A percentile compares a stretch with the other conserved stretches of the same genome.
These are phyloP conservation scores for Penicillium argentinense DNA, from an alignment of 495 filamentous ascomycete genomes.

Conservation along the genomic window DNA sequence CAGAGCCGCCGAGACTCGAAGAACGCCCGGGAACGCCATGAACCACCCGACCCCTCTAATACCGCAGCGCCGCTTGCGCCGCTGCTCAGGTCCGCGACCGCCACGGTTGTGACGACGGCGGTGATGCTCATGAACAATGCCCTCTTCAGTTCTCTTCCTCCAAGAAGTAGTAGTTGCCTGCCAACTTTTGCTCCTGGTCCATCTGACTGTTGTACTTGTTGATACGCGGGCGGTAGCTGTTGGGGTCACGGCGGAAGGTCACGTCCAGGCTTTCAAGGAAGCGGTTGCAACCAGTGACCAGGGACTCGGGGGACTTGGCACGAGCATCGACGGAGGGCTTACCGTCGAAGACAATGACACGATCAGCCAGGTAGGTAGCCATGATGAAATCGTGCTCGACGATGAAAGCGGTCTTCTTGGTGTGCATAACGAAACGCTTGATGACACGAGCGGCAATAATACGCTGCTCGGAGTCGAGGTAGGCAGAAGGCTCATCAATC, in stretches of 20 bases:
- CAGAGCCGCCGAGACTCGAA: conserved; percentile 41
- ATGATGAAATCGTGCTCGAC: conserved; percentile 99
- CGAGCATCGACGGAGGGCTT: conserved; percentile 82
- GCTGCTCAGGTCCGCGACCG: conserved; percentile 43
- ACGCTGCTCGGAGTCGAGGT: conserved; percentile 98
- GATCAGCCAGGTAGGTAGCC: conserved; percentile 95
- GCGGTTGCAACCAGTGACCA: conserved; percentile 93
- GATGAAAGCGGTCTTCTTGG: conserved; percentile 98
- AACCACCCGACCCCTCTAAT: conserved; percentile 35
- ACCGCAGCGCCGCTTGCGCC: conserved; percentile 36
- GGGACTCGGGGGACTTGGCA: conserved; percentile 85
- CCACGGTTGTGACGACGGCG: conserved; percentile 43
- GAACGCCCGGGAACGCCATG: conserved; percentile 46
- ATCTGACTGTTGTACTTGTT: conserved; percentile 95
- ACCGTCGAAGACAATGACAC: conserved; percentile 98
- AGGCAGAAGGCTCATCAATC: conserved; percentile 93
- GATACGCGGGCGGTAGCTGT: conserved; percentile 93
- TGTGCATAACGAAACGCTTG: conserved; percentile 99
- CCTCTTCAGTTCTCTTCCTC: conserved; percentile 84
- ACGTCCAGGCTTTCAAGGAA: conserved; percentile 96
- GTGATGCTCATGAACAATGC: conserved; percentile 48
- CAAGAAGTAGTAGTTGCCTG: conserved; percentile 95
- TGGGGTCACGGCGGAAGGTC: conserved; percentile 96
- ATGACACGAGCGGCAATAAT: conserved; percentile 95
- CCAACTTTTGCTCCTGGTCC: conserved; percentile 94